Conservation (phyloP, 495 filamentous ascomycete species). For the Aspergillus haitiensis region DNA sequence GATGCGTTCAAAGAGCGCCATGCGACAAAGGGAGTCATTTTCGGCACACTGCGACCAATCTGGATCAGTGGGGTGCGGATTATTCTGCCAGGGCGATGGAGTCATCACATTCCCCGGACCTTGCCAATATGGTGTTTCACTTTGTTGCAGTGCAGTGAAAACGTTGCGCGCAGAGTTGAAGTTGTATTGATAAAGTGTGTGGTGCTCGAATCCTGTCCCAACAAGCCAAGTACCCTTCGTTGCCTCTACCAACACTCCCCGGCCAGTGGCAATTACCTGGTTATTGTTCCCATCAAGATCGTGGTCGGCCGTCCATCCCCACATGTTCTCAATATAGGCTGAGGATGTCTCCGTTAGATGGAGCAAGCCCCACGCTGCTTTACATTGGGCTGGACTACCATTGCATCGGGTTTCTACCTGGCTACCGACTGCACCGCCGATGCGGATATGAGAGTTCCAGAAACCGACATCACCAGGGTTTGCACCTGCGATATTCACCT, state of each 20-base stretch:
- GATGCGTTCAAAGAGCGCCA: slow-evolving; percentile 42
- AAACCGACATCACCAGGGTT: slow-evolving; percentile 56
- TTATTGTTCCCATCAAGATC: slow-evolving; percentile 42
- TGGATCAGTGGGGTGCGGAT: slow-evolving; percentile 42
- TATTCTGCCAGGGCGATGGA: slow-evolving; percentile 45
- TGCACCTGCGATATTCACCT: slow-evolving; percentile 53
- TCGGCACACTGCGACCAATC: slow-evolving; percentile 36
- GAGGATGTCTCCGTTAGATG: slow-evolving; percentile 50
- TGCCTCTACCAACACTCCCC: slow-evolving; percentile 52
- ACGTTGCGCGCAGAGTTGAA: slow-evolving; percentile 49
- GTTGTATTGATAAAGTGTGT: slow-evolving; percentile 54
- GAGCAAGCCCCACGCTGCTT: slow-evolving; percentile 52
- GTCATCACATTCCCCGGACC: slow-evolving; percentile 37
- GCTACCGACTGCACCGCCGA: slow-evolving; percentile 52
- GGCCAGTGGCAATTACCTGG: slow-evolving; percentile 50
- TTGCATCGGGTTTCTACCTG: slow-evolving; percentile 43
- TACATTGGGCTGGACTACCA: slow-evolving; percentile 40
- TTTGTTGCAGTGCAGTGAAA: slow-evolving; percentile 47
- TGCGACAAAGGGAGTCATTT: slow-evolving; percentile 41
- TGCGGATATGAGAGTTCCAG: slow-evolving; percentile 56
- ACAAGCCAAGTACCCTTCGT: slow-evolving; percentile 45
- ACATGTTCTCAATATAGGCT: slow-evolving; percentile 58
- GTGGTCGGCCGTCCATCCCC: slow-evolving; percentile 60
- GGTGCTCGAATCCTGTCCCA: slow-evolving; percentile 47
- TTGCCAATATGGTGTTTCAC: slow-evolving; percentile 53